Evolutionary conservation across 805 yeast genomes (phyloP).

Genomic region (Hanseniaspora hatyaiensis): DNA sequence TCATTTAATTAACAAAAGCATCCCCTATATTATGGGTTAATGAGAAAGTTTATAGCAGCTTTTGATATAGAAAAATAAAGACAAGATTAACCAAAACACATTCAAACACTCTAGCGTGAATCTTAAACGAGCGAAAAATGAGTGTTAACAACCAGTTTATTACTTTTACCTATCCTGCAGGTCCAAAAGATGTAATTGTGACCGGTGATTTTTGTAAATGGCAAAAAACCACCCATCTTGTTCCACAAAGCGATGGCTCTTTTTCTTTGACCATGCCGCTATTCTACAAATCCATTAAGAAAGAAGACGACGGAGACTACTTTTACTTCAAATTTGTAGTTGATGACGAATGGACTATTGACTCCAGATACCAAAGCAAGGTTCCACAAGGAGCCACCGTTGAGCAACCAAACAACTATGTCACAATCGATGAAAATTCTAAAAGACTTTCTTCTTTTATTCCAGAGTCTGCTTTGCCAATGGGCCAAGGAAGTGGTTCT

Average conservation of each 20-base stretch:
- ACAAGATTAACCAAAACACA: too few species aligned
- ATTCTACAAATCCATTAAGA: constrained; percentile 36
- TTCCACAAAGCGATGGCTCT: constrained; percentile 49
- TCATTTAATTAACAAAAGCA: too few species aligned
- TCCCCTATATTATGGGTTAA: too few species aligned
- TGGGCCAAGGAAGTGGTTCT: constrained; percentile 16
- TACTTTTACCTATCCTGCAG: constrained; percentile 36
- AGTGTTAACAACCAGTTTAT: constrained; percentile 13
- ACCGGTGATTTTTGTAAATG: constrained; percentile 66
- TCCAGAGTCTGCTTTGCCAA: constrained; percentile 21
- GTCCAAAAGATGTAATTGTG: constrained; percentile 47
- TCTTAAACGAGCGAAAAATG: not conserved
- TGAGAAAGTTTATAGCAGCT: too few species aligned
- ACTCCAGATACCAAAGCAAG: constrained; percentile 33
- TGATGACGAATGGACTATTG: constrained; percentile 53
- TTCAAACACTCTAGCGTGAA: not conserved
- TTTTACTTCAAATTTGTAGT: constrained; percentile 49
- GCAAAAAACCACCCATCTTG: constrained; percentile 49
- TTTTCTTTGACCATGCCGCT: constrained; percentile 39
- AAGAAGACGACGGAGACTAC: constrained; percentile 24
- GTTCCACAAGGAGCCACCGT: constrained; percentile 37
- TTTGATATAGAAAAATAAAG: constrained; percentile 27
- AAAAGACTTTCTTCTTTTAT: constrained; percentile 18
- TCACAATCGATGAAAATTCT: constrained; percentile 22
- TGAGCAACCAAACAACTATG: constrained; percentile 32